Conservation (phyloP, 129 eudicot genomes). For the Daucus carota region DNA sequence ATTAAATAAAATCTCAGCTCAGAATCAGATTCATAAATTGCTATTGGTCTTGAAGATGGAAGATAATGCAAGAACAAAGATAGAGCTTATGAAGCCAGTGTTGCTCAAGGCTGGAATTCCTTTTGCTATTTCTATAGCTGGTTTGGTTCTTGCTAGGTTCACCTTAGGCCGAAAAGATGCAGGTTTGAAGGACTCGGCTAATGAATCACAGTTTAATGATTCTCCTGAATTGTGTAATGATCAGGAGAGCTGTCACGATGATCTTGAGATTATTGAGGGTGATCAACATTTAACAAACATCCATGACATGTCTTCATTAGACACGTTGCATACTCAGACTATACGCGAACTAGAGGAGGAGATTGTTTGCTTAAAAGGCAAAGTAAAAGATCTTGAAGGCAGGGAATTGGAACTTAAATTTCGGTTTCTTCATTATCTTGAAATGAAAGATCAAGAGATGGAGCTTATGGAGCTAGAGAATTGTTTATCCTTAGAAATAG, state of each 20-base stretch:
- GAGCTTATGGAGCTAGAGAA: conserved; percentile 39
- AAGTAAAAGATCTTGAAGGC: conserved; percentile 38
- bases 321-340: not conserved
- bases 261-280: conserved; percentile 8
- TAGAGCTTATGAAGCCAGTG: conserved; percentile 45
- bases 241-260: conserved; percentile 6
- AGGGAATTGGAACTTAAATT: conserved; percentile 33
- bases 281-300: not conserved
- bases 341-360: conserved; percentile 26
- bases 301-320: conserved; percentile 3
- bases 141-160: conserved; percentile 32
- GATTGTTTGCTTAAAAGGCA: conserved; percentile 26
- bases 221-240: not conserved
- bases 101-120: conserved; percentile 59
- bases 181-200: not conserved
- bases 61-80: conserved; percentile 28
- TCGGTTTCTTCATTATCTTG: conserved; percentile 27
- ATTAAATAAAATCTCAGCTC: not conserved
- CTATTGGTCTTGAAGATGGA: conserved; percentile 26
- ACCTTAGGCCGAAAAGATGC: conserved; percentile 22
- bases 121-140: conserved; percentile 45
- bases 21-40: not conserved
- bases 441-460: conserved; percentile 46
- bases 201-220: conserved; percentile 10
- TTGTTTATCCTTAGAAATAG: conserved; percentile 32